Conservation (phyloP, 306 rosid genomes). For the Pyrus communis region DNA sequence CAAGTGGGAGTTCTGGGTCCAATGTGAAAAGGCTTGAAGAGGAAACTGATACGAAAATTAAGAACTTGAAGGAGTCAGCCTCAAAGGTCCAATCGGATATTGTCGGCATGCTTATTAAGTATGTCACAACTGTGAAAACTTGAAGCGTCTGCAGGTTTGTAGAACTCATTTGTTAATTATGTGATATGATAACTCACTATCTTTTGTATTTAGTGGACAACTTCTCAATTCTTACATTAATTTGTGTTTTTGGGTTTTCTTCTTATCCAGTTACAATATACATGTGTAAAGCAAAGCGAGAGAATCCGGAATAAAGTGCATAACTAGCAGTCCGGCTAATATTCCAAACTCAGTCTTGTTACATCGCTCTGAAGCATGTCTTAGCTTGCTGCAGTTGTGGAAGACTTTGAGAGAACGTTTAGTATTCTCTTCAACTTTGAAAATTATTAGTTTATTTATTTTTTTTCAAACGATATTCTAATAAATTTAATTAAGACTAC, state of each 20-base stretch:
- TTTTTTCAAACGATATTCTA: no score
- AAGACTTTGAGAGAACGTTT: neutral
- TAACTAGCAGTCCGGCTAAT: neutral
- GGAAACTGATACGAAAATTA: slow-evolving; percentile 55
- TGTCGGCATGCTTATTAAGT: slow-evolving; percentile 53
- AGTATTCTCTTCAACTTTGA: neutral
- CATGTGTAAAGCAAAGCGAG: neutral
- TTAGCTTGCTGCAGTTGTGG: neutral
- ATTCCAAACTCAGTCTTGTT: neutral
- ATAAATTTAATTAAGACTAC: no score
- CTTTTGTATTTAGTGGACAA: neutral
- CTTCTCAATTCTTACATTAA: neutral
- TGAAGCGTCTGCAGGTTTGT: slow-evolving; percentile 14
- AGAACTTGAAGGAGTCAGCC: slow-evolving; percentile 34
- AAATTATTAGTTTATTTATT: neutral
- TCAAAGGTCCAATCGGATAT: slow-evolving; percentile 41
- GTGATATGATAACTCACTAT: neutral
- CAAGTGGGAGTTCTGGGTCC: slow-evolving; percentile 44
- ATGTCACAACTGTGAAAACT: slow-evolving; percentile 41
- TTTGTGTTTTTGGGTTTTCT: neutral
- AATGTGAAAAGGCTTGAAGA: slow-evolving; percentile 59
- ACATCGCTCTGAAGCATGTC: neutral
- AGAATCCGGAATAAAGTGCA: neutral
- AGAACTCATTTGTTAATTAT: neutral
- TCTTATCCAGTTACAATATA: neutral